Evolutionary conservation across 2,329 filamentous ascomycete genomes (phyloP).

Genomic region (Hymenoscyphus repandus): DNA sequence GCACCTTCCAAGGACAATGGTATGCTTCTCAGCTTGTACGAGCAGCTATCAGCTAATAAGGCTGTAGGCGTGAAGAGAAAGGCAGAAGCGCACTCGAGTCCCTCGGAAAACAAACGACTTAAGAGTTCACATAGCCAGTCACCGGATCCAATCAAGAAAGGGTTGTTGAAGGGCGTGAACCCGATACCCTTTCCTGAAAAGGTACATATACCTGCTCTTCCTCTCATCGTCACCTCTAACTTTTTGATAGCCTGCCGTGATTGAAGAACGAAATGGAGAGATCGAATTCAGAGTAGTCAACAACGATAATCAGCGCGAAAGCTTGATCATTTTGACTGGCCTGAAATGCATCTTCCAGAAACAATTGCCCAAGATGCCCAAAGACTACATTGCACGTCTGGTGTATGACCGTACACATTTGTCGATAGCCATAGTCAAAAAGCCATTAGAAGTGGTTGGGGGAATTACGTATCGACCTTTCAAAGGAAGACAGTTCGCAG

Average conservation of each 20-base stretch:
- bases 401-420: conserved; percentile 97
- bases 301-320: conserved; percentile 85
- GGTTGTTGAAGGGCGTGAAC: conserved; percentile 41
- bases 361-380: conserved; percentile 97
- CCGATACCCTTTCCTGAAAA: conserved; percentile 87
- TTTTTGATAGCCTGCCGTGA: conserved; percentile 64
- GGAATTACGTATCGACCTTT: conserved; percentile 97
- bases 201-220: conserved; percentile 37
- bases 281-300: conserved; percentile 98
- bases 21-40: not conserved
- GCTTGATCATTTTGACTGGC: conserved; percentile 88
- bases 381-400: conserved; percentile 95
- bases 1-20: conserved; percentile 24
- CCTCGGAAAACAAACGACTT: conserved; percentile 58
- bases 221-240: conserved; percentile 23
- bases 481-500: conserved; percentile 84
- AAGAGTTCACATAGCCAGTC: conserved; percentile 45
- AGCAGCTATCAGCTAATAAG: conserved; percentile 2
- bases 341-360: conserved; percentile 98
- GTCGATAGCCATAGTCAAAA: conserved; percentile 96
- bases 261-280: conserved; percentile 88
- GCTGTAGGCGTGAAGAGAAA: conserved; percentile 57
- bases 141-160: conserved; percentile 36
- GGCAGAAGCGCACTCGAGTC: conserved; percentile 61
- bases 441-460: conserved; percentile 89